Percentiles rank a stretch among this genome's conserved stretches.
Conservation (phyloP, 2,329 filamentous ascomycete genomes). For the Colletotrichum endophyticum region DNA sequence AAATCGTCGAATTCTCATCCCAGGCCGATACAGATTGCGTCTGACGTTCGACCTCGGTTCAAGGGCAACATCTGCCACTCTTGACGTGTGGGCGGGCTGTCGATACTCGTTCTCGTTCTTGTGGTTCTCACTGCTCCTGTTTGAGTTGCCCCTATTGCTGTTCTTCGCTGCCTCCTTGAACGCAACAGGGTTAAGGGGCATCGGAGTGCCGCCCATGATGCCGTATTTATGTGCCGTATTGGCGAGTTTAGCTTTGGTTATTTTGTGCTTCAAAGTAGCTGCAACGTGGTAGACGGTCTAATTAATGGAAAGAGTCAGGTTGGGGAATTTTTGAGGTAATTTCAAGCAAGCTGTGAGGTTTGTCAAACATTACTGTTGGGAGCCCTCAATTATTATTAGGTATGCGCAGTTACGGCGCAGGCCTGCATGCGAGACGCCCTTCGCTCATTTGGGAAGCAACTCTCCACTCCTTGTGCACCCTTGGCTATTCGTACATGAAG, state of each 20-base stretch:
- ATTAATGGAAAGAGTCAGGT: fast-evolving
- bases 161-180: conserved; percentile 49
- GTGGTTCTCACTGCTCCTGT: conserved; percentile 62
- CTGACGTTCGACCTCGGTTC: neutral
- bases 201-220: conserved; percentile 45
- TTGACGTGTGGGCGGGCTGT: conserved; percentile 28
- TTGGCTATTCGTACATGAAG: neutral
- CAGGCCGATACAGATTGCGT: fast-evolving
- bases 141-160: conserved; percentile 60
- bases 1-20: neutral
- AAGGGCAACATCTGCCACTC: neutral
- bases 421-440: neutral
- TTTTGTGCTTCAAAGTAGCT: conserved; percentile 41
- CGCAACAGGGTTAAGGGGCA: conserved; percentile 60
- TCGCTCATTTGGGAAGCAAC: neutral
- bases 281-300: conserved; percentile 22
- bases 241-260: conserved; percentile 47
- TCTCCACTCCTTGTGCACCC: neutral
- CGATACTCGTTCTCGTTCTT: conserved; percentile 52
- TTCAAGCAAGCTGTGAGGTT: fast-evolving
- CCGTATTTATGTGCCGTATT: conserved; percentile 59
- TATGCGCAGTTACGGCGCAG: neutral
- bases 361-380: neutral
- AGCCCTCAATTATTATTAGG: neutral
- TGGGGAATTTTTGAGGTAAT: neutral